Evolutionary conservation across 2,329 filamentous ascomycete species (phyloP), one percentile per base, ranked within the genome.

Genomic region (Alternaria panax): DNA sequence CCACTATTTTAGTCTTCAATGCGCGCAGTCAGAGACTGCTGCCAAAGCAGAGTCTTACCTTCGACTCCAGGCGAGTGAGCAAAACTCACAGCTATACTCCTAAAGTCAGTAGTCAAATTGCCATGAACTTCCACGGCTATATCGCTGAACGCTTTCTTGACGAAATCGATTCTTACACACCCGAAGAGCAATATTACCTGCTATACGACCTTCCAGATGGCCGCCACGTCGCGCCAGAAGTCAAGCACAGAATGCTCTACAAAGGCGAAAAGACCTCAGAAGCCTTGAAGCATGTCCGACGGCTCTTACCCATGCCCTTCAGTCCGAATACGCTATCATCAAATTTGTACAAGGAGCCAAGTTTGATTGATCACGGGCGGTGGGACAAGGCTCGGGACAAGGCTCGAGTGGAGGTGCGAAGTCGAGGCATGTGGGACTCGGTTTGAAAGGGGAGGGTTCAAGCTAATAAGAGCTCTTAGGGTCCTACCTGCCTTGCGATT

Each of bases 361-460:
- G 30, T 20, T 48, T 60, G 53, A 64, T 64, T 14, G 55, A 64
- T 8, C 60, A 59, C 25, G 56, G 60, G 11, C 47, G 54, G 22
- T 62, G 63, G 61, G 52, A 43, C 4, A 7, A 54, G 2, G 46
- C 54, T 22, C 43, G 61, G 53, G 50, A 34, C 2, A 14, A 48
- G 2, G 46, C 54, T 22, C 53, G 47, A 22, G 54, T 14, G 9
- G 41, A 36, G 12, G 12, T 57, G 20, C 48, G 55, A 27, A 36
- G 24, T 4, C 34, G 43, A 51, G 61, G 58, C 60, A 50, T 34
- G 40, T n/a, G 3, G 16, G 11, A 18, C 5, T 20, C 3, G 3
- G 8, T 14, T 2, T 0, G 20, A 24, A n/a, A n/a, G n/a, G n/a
- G 7, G 14, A 43, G 28, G 9, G 3, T 12, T 0, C 2, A 12